Percentiles rank a stretch among this genome's conserved stretches.
These are phyloP conservation scores for Dacryopinax spathularia DNA, from an alignment of 768 basidiomycete genomes.

Conservation along the genomic window DNA sequence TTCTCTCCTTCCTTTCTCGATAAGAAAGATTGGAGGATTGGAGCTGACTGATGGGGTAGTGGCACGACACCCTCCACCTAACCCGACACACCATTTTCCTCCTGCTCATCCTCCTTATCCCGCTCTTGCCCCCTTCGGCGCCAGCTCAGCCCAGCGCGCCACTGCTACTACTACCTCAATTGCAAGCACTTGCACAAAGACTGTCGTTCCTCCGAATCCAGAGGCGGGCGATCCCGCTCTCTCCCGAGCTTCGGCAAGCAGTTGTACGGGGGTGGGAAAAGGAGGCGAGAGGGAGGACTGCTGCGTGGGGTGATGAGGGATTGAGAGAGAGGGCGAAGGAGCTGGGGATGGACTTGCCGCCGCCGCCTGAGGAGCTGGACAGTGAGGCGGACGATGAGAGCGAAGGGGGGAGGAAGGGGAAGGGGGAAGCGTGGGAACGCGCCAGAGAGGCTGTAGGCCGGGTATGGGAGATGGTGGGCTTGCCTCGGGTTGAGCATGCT, in stretches of 20 bases:
- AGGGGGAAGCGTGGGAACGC: not conserved
- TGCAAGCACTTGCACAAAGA: not conserved
- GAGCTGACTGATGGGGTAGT: not conserved
- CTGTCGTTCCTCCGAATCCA: not conserved
- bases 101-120: not conserved
- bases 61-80: not conserved
- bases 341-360: not conserved
- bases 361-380: not conserved
- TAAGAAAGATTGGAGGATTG: no score
- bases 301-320: not conserved
- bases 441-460: not conserved
- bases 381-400: not conserved
- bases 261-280: not conserved
- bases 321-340: not conserved
- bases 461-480: not conserved
- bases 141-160: not conserved
- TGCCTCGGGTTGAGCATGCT: no score
- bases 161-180: not conserved
- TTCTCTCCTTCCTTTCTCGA: no score
- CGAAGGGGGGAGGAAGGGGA: not conserved
- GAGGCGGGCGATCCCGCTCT: not conserved
- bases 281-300: not conserved
- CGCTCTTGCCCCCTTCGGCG: not conserved
- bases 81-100: not conserved
- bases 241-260: not conserved